Base-by-base conservation (phyloP, 2,329 filamentous ascomycete genomes). In the Pyricularia grisea region DNA sequence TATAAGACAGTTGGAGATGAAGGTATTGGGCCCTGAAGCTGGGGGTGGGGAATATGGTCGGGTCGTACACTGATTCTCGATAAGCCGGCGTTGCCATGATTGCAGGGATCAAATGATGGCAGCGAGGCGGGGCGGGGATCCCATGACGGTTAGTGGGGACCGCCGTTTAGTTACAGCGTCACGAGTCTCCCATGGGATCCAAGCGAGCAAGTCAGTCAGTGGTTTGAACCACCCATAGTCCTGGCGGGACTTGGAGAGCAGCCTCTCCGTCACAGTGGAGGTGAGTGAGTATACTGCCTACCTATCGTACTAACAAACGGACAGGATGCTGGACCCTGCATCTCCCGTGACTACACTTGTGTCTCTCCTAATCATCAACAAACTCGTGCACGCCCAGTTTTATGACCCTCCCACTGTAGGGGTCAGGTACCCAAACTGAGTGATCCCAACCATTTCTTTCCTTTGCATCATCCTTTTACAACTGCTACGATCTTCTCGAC, bases 21-120 rank as follows among this genome's bases (percentile, higher is more conserved):
- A 55, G 42, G 42, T 55, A 55, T 55, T 55, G 20, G 42, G 42
- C 42, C 42, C 42, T 61, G 58, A 61, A 27, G 58, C 23, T 61
- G 58, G 23, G 23, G 58, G 58, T 27, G 58, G 58, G 23, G 58
- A 27, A 27, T 12, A 23, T 25, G 23, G 12, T 12, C 9, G 58
- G 58, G 25, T 25, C n/a, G 58, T 3, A 14, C 25, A 27, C n/a
- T 20, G 63, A 14, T 36, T 28, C 17, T 33, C 27, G 63, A 65
- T 36, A 65, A 65, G 63, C 63, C n/a, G 20, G 20, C 63, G 63
- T 36, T 30, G 27, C 63, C n/a, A 30, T n/a, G 63, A 65, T 65
- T 65, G 66, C 66, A 50, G 30, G 66, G 66, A 55, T 67, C 66
- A 67, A 67, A n/a, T 67, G 66, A 67, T 67, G n/a, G 23, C 66